Base-by-base conservation (phyloP, 2,329 filamentous ascomycete species). In the Aciculosporium take region DNA sequence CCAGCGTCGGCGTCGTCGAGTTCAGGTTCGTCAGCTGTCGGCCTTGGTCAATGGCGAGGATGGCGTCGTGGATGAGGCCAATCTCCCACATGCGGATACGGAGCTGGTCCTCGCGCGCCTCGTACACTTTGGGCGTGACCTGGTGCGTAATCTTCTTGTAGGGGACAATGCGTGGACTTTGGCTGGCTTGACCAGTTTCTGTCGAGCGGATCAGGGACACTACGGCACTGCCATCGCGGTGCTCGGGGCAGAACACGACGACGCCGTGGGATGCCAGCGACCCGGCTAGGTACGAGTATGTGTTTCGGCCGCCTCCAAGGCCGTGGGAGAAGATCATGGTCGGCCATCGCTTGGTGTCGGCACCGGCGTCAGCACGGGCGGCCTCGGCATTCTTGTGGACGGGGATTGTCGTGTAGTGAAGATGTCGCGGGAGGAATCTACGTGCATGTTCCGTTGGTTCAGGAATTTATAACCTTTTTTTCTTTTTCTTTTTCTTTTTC, bases 321-420 rank as follows among this genome's bases (percentile, higher is more conserved):
- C 86, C 86, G 55, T 94, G 86, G 1, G 84, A 91, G 61, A 94
- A 93, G 47, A 94, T 68, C 65, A 86, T 78, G 0, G 85, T 81
- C 0, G 86, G 85, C 81, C 84, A 91, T 63, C 76, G 66, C 42
- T 67, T 63, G 44, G 64, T 61, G 4, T 64, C 53, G 3, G 66
- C 62, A 9, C 63, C 53, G 44, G 75, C 68, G 6, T 87, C 53
- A n/a, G n/a, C n/a, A n/a, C n/a, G n/a, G 45, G 75, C 69, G 7
- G 88, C 59, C 5, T 70, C 66, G 9, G 83, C 83, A 55, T 87
- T 84, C 50, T 83, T 79, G 49, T 76, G 68, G 21, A 76, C 81
- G 5, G 83, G 83, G 21, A 89, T 80, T 2, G 76, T 71, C 36
- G 83, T 76, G 56, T 81, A 84, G 56, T 85, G 75, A 1, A 89